These are phyloP conservation scores for Fagus sylvatica DNA, from an alignment of 306 rosid genomes.

Conservation along the genomic window DNA sequence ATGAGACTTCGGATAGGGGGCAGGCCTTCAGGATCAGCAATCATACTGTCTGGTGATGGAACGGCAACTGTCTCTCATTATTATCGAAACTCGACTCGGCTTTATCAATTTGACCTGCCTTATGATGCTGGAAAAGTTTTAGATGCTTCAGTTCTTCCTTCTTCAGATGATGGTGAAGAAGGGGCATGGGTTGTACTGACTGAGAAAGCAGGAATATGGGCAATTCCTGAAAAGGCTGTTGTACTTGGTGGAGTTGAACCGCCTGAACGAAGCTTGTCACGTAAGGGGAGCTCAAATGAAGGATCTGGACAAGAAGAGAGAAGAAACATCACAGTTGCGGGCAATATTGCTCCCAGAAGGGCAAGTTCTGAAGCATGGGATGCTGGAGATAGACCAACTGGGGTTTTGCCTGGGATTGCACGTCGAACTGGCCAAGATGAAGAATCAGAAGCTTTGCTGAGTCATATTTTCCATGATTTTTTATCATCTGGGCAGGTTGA, in stretches of 20 bases:
- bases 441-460: conserved; percentile 86
- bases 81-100: conserved; percentile 61
- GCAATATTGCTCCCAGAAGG: conserved; percentile 66
- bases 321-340: conserved; percentile 65
- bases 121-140: conserved; percentile 96
- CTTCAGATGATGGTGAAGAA: conserved; percentile 76
- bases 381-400: conserved; percentile 70
- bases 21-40: conserved; percentile 80
- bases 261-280: conserved; percentile 94
- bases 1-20: conserved; percentile 94
- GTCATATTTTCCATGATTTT: conserved; percentile 76
- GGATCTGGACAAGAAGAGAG: conserved; percentile 82
- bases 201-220: conserved; percentile 98
- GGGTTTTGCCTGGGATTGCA: conserved; percentile 50
- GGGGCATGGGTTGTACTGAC: conserved; percentile 97
- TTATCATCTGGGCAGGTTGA: conserved; percentile 78
- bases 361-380: conserved; percentile 82
- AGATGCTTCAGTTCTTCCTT: conserved; percentile 92
- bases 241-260: conserved; percentile 95
- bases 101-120: conserved; percentile 93
- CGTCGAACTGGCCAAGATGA: conserved; percentile 81
- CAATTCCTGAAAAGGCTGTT: conserved; percentile 96
- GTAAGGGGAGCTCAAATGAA: conserved; percentile 95
- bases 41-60: conserved; percentile 91
- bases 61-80: conserved; percentile 91